Base-by-base conservation (phyloP, 2,329 filamentous ascomycete genomes). In the Cladosporium sp. region DNA sequence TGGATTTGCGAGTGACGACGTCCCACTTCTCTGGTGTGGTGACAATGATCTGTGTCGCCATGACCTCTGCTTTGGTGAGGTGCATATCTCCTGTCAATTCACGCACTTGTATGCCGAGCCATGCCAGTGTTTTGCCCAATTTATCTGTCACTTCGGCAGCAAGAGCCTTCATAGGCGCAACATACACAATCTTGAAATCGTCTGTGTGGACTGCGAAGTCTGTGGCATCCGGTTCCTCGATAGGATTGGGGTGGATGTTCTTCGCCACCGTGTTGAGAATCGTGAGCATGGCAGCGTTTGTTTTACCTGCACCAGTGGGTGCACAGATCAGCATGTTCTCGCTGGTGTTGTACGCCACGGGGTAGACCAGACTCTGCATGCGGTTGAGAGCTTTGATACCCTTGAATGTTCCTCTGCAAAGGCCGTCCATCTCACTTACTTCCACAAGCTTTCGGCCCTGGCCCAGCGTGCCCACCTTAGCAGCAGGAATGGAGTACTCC, bases 11-110 rank as follows among this genome's bases (percentile, higher is more conserved):
- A 3, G 95, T 99, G 5, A 99, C 92, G 0, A 99, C 95, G 77
- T 99, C 95, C 96, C 96, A 99, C 80, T 99, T 99, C 80, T 99
- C 95, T 41, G 95, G 95, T 0, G 95, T 99, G 0, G 96, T 99
- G 59, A 99, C 95, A 67, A 99, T 97, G 71, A 99, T 95, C 76
- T 99, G 95, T 0, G 95, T 99, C 69, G 93, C 90, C 18, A 97
- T 86, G 68, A 99, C 97, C 78, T 99, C 96, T 1, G 92, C 86
- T 78, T 99, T 99, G 59, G 94, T 97, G 65, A 99, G 85, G 76
- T 99, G 95, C 95, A 99, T 99, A 77, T 99, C 95, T 74, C 95
- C 95, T 58, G 95, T 99, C 77, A 96, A 89, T 79, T 99, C 95
- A 68, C 95, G 90, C 70, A 92, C 94, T 76, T 92, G 89, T 73